These are phyloP conservation scores for Lindgomyces ingoldianus DNA, from an alignment of 495 filamentous ascomycete species.

Conservation along the genomic window DNA sequence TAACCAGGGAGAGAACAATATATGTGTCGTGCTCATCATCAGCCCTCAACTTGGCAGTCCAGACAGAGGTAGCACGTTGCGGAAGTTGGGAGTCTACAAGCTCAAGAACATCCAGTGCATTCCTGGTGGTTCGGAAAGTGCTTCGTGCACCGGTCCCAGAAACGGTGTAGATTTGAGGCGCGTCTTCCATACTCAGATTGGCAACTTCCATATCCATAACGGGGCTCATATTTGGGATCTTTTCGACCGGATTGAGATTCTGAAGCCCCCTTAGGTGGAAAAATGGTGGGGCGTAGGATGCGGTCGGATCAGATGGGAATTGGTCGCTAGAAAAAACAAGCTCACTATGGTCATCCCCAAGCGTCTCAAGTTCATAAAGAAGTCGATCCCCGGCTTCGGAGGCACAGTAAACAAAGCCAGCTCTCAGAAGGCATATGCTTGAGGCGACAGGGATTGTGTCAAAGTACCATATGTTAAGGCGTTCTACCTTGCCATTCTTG, in stretches of 20 bases:
- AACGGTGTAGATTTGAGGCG: constrained; percentile 92
- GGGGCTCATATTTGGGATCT: constrained; percentile 86
- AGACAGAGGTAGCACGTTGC: constrained; percentile 81
- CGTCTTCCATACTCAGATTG: constrained; percentile 87
- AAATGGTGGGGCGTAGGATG: constrained; percentile 71
- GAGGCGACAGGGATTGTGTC: constrained; percentile 90
- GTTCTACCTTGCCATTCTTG: constrained; percentile 68
- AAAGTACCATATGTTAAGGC: constrained; percentile 94
- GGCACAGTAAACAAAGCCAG: constrained; percentile 91
- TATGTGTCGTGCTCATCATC: constrained; percentile 81
- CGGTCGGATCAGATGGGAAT: constrained; percentile 70
- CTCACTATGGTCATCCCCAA: constrained; percentile 95
- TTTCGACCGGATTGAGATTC: constrained; percentile 82
- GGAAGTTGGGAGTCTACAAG: constrained; percentile 91
- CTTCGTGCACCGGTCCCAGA: constrained; percentile 87
- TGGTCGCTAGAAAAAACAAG: constrained; percentile 63
- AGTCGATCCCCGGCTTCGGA: constrained; percentile 90
- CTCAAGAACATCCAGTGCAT: constrained; percentile 89
- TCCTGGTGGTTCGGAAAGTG: constrained; percentile 85
- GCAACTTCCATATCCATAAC: constrained; percentile 85
- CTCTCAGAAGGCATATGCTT: constrained; percentile 87
- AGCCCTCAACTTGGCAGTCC: constrained; percentile 88
- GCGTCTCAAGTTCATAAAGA: constrained; percentile 96
- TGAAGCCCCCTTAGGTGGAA: constrained; percentile 79
- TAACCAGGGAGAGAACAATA: constrained; percentile 68